Percentiles rank a stretch among this genome's conserved stretches.
Conservation (phyloP, 371 early-diverging fungal species). For the Mucor piriformis region DNA sequence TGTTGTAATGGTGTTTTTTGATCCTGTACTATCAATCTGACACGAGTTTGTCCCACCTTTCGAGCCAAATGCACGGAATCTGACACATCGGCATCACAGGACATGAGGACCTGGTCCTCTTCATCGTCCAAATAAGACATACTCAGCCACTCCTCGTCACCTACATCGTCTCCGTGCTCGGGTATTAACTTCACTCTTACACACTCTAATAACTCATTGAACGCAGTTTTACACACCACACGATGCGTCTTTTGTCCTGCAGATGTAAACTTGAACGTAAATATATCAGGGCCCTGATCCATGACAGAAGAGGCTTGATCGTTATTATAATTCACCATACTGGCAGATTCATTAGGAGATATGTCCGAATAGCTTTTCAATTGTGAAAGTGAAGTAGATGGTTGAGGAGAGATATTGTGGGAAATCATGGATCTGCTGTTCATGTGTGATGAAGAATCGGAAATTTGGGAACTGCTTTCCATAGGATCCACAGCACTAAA, state of each 20-base stretch:
- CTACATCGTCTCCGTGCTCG: conserved; percentile 29
- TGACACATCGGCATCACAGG: conserved; percentile 73
- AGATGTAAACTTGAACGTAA: conserved; percentile 82
- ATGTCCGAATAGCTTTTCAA: conserved; percentile 49
- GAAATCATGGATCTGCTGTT: conserved; percentile 25
- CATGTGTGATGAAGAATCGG: conserved; percentile 29
- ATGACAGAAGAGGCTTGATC: conserved; percentile 1
- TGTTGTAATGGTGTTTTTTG: background rate
- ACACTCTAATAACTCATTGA: conserved; percentile 49
- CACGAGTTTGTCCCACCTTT: conserved; percentile 67
- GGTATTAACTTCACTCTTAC: conserved; percentile 41
- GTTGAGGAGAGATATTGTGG: conserved; percentile 35
- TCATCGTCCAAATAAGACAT: conserved; percentile 89
- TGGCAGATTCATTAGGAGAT: conserved; percentile 48
- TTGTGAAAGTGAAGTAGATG: conserved; percentile 47
- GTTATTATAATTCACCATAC: conserved; percentile 45
- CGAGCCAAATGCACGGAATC: conserved; percentile 81
- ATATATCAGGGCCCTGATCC: conserved; percentile 27
- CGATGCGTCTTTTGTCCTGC: conserved; percentile 72
- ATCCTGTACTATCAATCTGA: conserved; percentile 70
- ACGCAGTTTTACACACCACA: conserved; percentile 59
- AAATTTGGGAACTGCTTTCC: conserved; percentile 43
- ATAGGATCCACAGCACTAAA: conserved; percentile 52
- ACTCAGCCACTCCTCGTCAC: conserved; percentile 48
- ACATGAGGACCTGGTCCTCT: conserved; percentile 78